These are phyloP conservation scores for Dactylellina parvicollis DNA, from an alignment of 2,329 filamentous ascomycete genomes.

Conservation along the genomic window DNA sequence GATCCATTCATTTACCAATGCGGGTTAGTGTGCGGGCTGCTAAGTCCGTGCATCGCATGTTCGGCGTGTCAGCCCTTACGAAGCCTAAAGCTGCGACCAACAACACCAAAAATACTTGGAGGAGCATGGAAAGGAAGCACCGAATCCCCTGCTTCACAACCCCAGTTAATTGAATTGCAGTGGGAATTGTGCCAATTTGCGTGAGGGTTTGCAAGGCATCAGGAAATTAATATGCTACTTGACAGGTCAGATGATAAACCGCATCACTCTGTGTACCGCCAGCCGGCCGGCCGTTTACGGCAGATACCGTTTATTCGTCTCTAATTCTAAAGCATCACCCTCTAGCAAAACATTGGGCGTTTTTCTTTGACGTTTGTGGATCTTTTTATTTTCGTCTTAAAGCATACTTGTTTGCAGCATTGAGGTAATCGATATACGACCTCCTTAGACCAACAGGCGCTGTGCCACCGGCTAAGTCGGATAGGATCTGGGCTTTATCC, in stretches of 20 bases:
- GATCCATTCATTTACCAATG: constrained; percentile 42
- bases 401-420: background rate
- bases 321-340: constrained; percentile 1
- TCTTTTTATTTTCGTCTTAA: background rate
- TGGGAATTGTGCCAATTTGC: constrained; percentile 38
- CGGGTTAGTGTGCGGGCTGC: constrained; percentile 27
- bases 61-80: constrained; percentile 51
- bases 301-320: constrained; percentile 6
- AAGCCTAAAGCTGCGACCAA: constrained; percentile 43
- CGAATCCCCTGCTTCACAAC: constrained; percentile 28
- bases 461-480: constrained; percentile 52
- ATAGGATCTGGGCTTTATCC: constrained; percentile 26
- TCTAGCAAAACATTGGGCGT: constrained; percentile 10
- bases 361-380: constrained; percentile 19
- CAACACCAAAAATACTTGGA: constrained; percentile 32
- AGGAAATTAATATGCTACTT: constrained; percentile 51
- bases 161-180: constrained; percentile 31
- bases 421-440: background rate
- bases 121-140: constrained; percentile 32
- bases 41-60: constrained; percentile 52
- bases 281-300: constrained; percentile 30
- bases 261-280: constrained; percentile 13
- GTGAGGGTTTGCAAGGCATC: constrained; percentile 17
- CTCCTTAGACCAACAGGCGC: constrained; percentile 24
- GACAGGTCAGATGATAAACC: constrained; percentile 44